These are phyloP conservation scores for Chondrus crispus DNA, from an alignment of 23 red algal species.

Conservation along the genomic window DNA sequence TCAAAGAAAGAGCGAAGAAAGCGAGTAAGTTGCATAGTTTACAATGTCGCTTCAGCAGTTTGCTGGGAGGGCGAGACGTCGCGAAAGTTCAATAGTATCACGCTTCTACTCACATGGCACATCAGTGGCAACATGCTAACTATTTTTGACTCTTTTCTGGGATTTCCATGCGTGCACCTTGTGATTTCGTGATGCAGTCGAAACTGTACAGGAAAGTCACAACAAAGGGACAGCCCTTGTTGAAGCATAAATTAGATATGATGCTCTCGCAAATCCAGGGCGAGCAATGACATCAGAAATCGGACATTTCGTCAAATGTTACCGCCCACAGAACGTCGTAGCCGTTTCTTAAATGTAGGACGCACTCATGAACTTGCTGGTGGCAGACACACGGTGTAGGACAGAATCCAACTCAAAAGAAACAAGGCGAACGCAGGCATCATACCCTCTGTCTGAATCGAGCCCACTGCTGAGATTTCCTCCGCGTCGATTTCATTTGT, in stretches of 20 bases:
- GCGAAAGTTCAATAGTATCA: too few relatives aligned
- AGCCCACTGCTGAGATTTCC: constrained; percentile 25
- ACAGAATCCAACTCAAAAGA: constrained; percentile 55
- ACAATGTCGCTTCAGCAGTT: too few relatives aligned
- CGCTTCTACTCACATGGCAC: too few relatives aligned
- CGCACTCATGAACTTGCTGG: neutral
- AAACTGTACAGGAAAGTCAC: constrained; percentile 49
- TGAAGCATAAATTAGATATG: constrained; percentile 44
- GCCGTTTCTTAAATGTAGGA: neutral
- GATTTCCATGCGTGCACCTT: too few relatives aligned
- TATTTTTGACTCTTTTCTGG: too few relatives aligned
- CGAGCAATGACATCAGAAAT: neutral
- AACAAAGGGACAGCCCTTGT: constrained; percentile 39
- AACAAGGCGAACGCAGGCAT: constrained; percentile 46
- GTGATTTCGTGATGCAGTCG: too few relatives aligned
- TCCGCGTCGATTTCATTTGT: constrained; percentile 47
- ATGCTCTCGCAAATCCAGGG: constrained; percentile 31
- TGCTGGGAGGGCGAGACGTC: too few relatives aligned
- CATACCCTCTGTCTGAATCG: constrained; percentile 41
- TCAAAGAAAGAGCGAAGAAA: constrained; percentile 37
- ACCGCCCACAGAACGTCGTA: neutral
- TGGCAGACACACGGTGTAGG: constrained; percentile 45
- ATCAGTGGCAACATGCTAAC: too few relatives aligned
- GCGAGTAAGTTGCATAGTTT: constrained; percentile 45
- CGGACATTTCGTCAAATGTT: neutral